A percentile compares a stretch with the other conserved stretches of the same genome.
These are phyloP conservation scores for Neolentinus lepideus DNA, from an alignment of 1,284 basidiomycete species.

Conservation along the genomic window DNA sequence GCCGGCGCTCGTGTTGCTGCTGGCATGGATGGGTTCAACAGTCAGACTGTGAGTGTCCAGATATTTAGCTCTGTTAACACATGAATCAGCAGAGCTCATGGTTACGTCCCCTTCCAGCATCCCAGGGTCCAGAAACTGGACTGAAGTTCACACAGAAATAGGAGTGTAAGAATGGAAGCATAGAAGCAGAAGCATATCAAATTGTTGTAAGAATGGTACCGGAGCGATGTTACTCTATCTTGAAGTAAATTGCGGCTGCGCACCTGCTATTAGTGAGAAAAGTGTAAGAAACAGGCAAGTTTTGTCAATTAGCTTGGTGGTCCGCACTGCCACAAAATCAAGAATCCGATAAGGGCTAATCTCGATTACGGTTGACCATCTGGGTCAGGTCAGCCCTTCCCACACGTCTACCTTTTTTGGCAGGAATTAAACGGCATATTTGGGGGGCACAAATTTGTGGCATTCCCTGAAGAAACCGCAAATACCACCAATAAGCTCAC, in stretches of 20 bases:
- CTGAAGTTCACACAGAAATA: background rate
- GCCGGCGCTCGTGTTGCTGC: constrained; percentile 64
- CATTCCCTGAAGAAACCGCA: no score
- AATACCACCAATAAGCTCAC: no score
- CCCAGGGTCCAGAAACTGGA: background rate
- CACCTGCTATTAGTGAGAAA: no score
- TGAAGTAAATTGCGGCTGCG: background rate
- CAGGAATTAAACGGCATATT: no score
- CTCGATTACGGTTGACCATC: background rate
- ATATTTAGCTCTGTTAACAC: background rate
- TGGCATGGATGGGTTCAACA: constrained; percentile 58
- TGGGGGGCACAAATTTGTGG: no score
- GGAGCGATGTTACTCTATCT: background rate
- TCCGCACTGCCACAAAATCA: background rate
- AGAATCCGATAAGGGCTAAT: background rate
- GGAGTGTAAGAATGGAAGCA: background rate
- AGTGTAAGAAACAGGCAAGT: no score
- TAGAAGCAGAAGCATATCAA: background rate
- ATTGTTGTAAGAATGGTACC: background rate
- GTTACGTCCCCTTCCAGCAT: background rate
- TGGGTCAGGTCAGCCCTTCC: background rate
- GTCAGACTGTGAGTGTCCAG: constrained; percentile 25
- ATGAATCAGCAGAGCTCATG: background rate
- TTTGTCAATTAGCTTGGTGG: no score
- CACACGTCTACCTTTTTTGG: no score